Percentiles rank a stretch among this genome's conserved stretches.
These are phyloP conservation scores for Pseudisothecium myosuroides DNA, from an alignment of 225 moss, liverwort and hornwort genomes.

Conservation along the genomic window DNA sequence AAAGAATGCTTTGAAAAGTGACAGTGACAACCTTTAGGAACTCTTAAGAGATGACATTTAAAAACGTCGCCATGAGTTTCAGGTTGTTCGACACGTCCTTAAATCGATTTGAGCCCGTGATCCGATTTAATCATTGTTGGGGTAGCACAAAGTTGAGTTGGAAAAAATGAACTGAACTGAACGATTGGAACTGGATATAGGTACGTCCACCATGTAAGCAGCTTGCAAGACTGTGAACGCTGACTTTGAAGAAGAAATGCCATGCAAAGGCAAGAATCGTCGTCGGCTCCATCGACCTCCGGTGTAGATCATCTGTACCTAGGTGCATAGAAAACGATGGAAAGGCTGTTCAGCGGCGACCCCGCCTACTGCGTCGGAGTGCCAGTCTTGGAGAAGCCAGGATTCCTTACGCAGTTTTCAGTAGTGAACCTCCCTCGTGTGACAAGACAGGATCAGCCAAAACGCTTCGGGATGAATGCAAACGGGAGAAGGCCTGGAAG, in stretches of 20 bases:
- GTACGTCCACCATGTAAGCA: not conserved
- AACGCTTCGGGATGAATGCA: constrained; percentile 59
- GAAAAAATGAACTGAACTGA: not conserved
- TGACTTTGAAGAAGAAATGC: not conserved
- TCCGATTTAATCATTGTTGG: not conserved
- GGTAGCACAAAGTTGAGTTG: not conserved
- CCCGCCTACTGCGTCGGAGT: not conserved
- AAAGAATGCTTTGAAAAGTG: not conserved
- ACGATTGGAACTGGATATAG: not conserved
- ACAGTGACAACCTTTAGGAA: constrained; percentile 15
- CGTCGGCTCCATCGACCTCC: not conserved
- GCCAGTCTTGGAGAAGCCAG: not conserved
- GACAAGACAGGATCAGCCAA: constrained; percentile 33
- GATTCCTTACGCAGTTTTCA: constrained; percentile 19
- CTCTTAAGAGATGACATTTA: not conserved
- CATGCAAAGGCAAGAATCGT: not conserved
- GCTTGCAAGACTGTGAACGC: not conserved
- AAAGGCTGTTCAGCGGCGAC: not conserved
- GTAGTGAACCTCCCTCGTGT: constrained; percentile 18
- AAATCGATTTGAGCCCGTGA: not conserved
- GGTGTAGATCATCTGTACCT: not conserved
- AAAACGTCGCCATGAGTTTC: not conserved
- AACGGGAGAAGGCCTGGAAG: constrained; percentile 55
- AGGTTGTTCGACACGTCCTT: constrained; percentile 13
- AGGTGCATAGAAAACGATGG: not conserved